Base-by-base conservation (phyloP, 768 basidiomycete species). In the Auriscalpium microsporum region DNA sequence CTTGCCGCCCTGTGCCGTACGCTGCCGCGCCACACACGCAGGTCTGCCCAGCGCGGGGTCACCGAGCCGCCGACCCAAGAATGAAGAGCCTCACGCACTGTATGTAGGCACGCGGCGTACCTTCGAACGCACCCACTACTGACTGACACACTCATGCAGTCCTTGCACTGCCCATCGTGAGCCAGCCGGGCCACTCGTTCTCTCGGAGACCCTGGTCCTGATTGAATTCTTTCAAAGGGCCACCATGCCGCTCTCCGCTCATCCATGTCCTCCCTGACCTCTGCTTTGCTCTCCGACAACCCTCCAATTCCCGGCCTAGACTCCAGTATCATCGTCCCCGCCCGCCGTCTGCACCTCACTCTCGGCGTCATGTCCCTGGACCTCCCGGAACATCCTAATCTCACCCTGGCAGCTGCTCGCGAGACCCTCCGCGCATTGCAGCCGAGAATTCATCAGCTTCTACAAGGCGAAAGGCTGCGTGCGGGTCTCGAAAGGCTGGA, bases 311-410 rank as follows among this genome's bases (percentile, higher is more conserved):
- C 67, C 0, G 88, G 88, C 0, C 71, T 90, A 4, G 83, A 90
- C 67, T 63, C 62, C 9, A 73, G 78, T 3, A 80, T 90, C 60
- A 67, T 86, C 52, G 75, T 88, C 53, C 72, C 72, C 8, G 68
- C 75, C 0, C 73, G 77, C 10, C 67, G 86, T n/a, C 68, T 89
- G 45, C 87, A 90, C 66, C 68, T 90, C 55, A 90, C 87, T 0
- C 69, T 90, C 2, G 87, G 87, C 1, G 86, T 88, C 1, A 85
- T 90, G 83, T 69, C 78, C 0, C 80, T 89, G 36, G 66, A 50
- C 40, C 13, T 34, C 4, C n/a, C 51, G 23, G 17, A n/a, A 1
- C 8, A 14, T 2, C 36, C 38, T 37, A 73, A 65, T 5, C n/a
- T 45, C 35, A 68, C 67, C 10, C 54, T 73, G 11, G 48, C 48